Evolutionary conservation across 768 basidiomycete genomes (phyloP).

Genomic region (Steccherinum ochraceum): DNA sequence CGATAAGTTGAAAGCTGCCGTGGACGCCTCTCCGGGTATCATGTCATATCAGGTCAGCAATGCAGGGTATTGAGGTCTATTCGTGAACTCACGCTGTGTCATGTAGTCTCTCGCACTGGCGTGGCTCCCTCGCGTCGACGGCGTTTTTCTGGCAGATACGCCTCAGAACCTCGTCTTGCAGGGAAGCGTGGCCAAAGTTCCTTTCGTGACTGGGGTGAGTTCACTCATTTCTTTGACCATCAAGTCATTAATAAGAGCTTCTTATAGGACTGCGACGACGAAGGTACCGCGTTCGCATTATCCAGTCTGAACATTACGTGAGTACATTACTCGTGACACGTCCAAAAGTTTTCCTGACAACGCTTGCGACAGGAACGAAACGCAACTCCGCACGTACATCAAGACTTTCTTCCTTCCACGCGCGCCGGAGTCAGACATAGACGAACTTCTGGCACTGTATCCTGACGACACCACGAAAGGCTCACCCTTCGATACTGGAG

Average conservation of each 20-base stretch:
- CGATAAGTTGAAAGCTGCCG: constrained; percentile 21
- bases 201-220: constrained; percentile 36
- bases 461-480: constrained; percentile 35
- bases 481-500: constrained; percentile 47
- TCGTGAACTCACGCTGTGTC: too few relatives aligned
- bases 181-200: constrained; percentile 41
- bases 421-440: constrained; percentile 9
- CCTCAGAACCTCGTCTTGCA: constrained; percentile 29
- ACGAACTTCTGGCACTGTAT: constrained; percentile 16
- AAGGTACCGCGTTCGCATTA: constrained; percentile 40
- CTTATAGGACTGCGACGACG: constrained; percentile 45
- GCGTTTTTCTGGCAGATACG: background rate
- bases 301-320: constrained; percentile 24
- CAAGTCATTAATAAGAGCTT: too few relatives aligned
- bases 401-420: constrained; percentile 18
- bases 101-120: background rate
- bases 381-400: constrained; percentile 11
- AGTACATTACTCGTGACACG: background rate
- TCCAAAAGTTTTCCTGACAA: background rate
- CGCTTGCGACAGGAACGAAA: constrained; percentile 13
- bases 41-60: constrained; percentile 10
- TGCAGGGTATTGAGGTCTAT: too few relatives aligned
- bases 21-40: constrained; percentile 26
- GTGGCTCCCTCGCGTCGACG: background rate
- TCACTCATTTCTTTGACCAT: background rate